Percentiles rank a stretch among this genome's conserved stretches.
These are phyloP conservation scores for Leishmania lainsoni DNA, from an alignment of 208 protist genomes.

Conservation along the genomic window DNA sequence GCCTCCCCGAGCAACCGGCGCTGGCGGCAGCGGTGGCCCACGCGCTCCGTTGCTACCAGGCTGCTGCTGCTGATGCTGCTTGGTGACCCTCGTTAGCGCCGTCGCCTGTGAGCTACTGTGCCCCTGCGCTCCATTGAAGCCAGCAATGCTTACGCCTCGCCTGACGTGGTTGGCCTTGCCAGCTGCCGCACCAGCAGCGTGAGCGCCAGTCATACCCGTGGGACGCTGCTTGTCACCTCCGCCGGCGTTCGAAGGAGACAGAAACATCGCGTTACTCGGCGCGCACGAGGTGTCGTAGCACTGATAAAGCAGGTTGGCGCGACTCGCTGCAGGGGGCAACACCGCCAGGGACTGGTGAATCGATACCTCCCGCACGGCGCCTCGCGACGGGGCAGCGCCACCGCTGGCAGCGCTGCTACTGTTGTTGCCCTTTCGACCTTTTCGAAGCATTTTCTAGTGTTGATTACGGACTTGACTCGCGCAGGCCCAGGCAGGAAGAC, in stretches of 20 bases:
- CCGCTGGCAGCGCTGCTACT: background rate
- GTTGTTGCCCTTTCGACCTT: background rate
- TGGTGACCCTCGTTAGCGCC: background rate
- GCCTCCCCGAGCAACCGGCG: background rate
- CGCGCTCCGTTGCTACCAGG: background rate
- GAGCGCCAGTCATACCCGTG: background rate
- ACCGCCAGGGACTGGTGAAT: background rate
- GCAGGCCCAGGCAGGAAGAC: background rate
- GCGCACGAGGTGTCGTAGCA: conserved; percentile 7
- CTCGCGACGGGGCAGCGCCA: background rate
- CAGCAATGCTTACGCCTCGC: background rate
- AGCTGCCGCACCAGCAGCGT: too few species aligned
- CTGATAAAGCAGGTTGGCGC: conserved; percentile 7
- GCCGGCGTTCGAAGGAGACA: background rate
- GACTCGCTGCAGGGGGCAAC: background rate
- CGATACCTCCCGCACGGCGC: background rate
- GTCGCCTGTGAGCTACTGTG: background rate
- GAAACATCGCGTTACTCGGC: background rate
- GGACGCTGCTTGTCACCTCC: conserved; percentile 3
- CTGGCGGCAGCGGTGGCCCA: background rate
- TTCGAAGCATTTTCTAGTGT: background rate
- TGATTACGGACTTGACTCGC: too few species aligned
- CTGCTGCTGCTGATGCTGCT: background rate
- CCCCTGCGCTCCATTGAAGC: background rate
- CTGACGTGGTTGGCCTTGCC: background rate